Evolutionary conservation across 768 basidiomycete species (phyloP).

Genomic region (Auriculariales sp.): DNA sequence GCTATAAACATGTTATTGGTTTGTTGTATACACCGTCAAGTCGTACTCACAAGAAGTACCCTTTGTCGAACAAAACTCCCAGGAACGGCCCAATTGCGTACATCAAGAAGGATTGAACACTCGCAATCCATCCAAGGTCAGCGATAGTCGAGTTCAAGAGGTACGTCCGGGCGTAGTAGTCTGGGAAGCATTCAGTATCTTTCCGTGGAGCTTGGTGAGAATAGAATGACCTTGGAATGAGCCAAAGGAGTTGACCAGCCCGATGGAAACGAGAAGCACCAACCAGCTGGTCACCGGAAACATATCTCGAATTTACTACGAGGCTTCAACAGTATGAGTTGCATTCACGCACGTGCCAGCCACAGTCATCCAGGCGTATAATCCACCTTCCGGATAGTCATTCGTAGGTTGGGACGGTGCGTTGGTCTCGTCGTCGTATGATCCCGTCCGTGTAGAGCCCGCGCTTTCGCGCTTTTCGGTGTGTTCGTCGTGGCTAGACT

Average conservation of each 20-base stretch:
- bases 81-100: conserved; percentile 29
- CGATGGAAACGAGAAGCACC: conserved; percentile 16
- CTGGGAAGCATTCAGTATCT: no score
- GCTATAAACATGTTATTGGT: conserved; percentile 26
- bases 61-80: conserved; percentile 36
- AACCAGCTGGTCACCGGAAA: not conserved
- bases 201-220: no score
- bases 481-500: no score
- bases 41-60: conserved; percentile 29
- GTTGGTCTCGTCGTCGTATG: no score
- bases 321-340: not conserved
- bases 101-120: conserved; percentile 32
- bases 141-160: conserved; percentile 18
- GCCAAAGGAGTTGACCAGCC: conserved; percentile 29
- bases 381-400: not conserved
- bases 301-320: not conserved
- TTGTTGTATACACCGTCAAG: conserved; percentile 8
- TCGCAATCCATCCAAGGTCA: conserved; percentile 25
- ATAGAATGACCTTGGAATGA: conserved; percentile 24
- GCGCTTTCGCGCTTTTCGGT: no score
- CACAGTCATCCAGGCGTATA: not conserved
- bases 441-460: no score
- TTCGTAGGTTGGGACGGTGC: no score
- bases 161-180: conserved; percentile 24
- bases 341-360: not conserved